These are phyloP conservation scores for Noccaea bulbosa DNA, from an alignment of 345 rosid species.

Conservation along the genomic window DNA sequence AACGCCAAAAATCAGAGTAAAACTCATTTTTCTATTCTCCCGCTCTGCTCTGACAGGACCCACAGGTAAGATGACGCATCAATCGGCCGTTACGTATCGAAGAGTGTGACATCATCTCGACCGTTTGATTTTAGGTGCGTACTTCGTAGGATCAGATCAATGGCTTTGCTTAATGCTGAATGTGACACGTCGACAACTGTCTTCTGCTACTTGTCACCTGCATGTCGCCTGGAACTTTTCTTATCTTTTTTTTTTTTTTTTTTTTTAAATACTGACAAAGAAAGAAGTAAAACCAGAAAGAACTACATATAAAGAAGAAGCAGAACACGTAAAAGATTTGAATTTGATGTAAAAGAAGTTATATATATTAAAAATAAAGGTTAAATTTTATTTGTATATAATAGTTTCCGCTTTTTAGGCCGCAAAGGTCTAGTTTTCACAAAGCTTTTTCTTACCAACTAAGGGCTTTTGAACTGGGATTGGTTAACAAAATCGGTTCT, in stretches of 20 bases:
- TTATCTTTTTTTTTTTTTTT: neutral
- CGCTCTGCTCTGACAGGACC: no score
- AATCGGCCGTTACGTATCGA: constrained; percentile 7
- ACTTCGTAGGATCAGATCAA: constrained; percentile 16
- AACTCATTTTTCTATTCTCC: no score
- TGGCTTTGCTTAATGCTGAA: constrained; percentile 7
- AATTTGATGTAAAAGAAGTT: constrained; percentile 2
- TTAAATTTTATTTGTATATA: constrained; percentile 8
- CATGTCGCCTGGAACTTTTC: constrained; percentile 24
- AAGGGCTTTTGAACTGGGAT: neutral
- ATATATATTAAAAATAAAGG: neutral
- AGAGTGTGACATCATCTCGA: constrained; percentile 25
- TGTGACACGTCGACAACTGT: constrained; percentile 38
- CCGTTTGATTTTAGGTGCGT: constrained; percentile 20
- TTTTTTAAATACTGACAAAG: neutral
- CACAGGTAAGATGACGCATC: neutral
- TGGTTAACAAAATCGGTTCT: neutral
- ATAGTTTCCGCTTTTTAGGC: constrained; percentile 24
- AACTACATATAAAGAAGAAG: no score
- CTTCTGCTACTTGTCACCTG: constrained; percentile 40
- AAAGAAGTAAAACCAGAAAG: neutral
- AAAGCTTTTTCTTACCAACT: constrained; percentile 22
- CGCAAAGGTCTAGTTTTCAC: constrained; percentile 25
- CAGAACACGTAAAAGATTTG: constrained; percentile 4
- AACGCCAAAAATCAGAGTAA: no score